These are phyloP conservation scores for Escovopsis sp. DNA, from an alignment of 2,329 filamentous ascomycete genomes.

Conservation along the genomic window DNA sequence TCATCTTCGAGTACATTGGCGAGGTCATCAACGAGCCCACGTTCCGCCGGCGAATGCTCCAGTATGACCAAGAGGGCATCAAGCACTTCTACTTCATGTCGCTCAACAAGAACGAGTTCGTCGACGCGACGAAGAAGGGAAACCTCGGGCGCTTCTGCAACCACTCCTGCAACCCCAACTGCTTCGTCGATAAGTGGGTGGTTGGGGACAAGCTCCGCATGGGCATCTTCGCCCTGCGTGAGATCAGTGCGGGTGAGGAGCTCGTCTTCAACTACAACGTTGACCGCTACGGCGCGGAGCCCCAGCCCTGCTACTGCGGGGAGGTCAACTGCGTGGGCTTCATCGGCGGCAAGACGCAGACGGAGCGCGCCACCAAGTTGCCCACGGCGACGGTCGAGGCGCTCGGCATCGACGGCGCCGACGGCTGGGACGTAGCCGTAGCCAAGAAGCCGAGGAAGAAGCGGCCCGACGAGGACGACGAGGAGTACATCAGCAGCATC, in stretches of 20 bases:
- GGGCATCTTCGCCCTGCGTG: conserved; percentile 89
- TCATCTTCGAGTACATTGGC: conserved; percentile 96
- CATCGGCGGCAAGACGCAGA: conserved; percentile 96
- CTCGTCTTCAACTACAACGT: conserved; percentile 99
- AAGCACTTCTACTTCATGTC: conserved; percentile 99
- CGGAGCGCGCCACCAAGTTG: conserved; percentile 84
- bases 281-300: conserved; percentile 91
- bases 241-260: conserved; percentile 79
- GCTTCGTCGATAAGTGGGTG: conserved; percentile 99
- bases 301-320: conserved; percentile 91
- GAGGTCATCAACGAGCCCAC: conserved; percentile 91
- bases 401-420: conserved; percentile 82
- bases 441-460: conserved; percentile 87
- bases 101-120: conserved; percentile 86
- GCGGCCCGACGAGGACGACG: conserved; percentile 80
- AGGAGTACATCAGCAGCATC: conserved; percentile 87
- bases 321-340: conserved; percentile 91
- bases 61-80: conserved; percentile 92
- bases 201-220: conserved; percentile 94
- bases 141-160: conserved; percentile 97
- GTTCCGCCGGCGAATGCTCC: conserved; percentile 78
- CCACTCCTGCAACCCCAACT: conserved; percentile 97
- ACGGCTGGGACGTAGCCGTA: conserved; percentile 82
- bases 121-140: conserved; percentile 92
- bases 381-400: conserved; percentile 84